Percentiles rank a stretch among this genome's conserved stretches.
Evolutionary conservation across 768 basidiomycete genomes (phyloP).

Genomic region (Pseudohyphozyma bogoriensis): DNA sequence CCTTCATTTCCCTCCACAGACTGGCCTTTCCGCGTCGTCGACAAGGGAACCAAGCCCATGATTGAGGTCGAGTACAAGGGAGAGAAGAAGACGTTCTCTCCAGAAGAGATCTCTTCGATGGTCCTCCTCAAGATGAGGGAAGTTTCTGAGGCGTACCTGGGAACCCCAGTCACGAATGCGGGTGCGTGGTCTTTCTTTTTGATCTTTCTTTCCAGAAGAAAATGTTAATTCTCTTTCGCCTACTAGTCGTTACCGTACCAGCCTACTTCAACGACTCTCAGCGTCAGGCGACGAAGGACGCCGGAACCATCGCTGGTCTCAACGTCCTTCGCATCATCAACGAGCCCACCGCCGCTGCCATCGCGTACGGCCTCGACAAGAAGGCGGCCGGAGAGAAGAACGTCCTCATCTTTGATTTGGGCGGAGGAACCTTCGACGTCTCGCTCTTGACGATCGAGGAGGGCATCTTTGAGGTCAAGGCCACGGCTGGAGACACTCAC

Average conservation of each 20-base stretch:
- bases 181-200: conserved; percentile 33
- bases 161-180: conserved; percentile 54
- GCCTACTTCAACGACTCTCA: conserved; percentile 99
- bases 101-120: conserved; percentile 61
- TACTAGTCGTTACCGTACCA: conserved; percentile 56
- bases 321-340: conserved; percentile 98
- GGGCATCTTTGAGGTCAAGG: conserved; percentile 97
- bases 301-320: conserved; percentile 83
- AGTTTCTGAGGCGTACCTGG: conserved; percentile 59
- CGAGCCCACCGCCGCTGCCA: conserved; percentile 96
- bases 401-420: conserved; percentile 95
- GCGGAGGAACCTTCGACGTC: conserved; percentile 97
- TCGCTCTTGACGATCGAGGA: conserved; percentile 92
- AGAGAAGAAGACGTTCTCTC: conserved; percentile 47
- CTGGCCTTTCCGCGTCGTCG: conserved; percentile 42
- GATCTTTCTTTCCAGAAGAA: neutral
- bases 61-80: conserved; percentile 52
- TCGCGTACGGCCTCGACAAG: conserved; percentile 97
- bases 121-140: conserved; percentile 60
- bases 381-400: conserved; percentile 82
- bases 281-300: conserved; percentile 96
- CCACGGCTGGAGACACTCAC: conserved; percentile 95
- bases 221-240: neutral
- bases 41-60: conserved; percentile 46
- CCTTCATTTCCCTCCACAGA: neutral